Percentiles rank a stretch among this genome's conserved stretches.
Conservation (phyloP, 2,329 filamentous ascomycete species). For the Aspergillus luchuensis region DNA sequence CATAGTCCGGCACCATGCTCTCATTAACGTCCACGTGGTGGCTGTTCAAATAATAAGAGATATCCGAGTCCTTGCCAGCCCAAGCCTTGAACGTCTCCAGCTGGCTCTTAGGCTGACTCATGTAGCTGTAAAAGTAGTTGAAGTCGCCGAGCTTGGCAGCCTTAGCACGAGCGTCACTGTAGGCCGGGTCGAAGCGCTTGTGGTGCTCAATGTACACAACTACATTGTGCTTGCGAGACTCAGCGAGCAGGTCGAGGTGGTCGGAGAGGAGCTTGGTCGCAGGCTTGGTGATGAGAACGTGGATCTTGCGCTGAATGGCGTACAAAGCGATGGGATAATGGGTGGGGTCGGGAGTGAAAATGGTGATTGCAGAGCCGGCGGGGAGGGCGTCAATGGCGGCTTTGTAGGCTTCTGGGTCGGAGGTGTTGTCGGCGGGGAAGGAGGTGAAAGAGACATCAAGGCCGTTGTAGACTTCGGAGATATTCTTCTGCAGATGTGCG, state of each 20-base stretch:
- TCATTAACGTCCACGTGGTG: slow-evolving; percentile 94
- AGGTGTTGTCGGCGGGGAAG: slow-evolving; percentile 71
- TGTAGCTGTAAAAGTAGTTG: slow-evolving; percentile 98
- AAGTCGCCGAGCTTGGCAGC: slow-evolving; percentile 82
- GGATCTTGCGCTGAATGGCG: slow-evolving; percentile 82
- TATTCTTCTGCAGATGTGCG: slow-evolving; percentile 83
- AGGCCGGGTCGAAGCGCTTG: slow-evolving; percentile 93
- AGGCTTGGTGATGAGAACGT: slow-evolving; percentile 62
- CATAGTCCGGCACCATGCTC: slow-evolving; percentile 82
- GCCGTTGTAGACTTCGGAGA: slow-evolving; percentile 81
- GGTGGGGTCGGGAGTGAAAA: slow-evolving; percentile 56
- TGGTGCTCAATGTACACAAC: slow-evolving; percentile 60
- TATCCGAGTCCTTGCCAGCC: slow-evolving; percentile 89
- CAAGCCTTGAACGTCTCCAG: slow-evolving; percentile 93
- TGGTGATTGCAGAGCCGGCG: slow-evolving; percentile 17
- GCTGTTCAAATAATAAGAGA: slow-evolving; percentile 93
- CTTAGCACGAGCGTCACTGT: slow-evolving; percentile 80
- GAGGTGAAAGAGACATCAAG: slow-evolving; percentile 85
- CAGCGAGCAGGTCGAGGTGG: slow-evolving; percentile 13
- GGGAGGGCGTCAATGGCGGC: slow-evolving; percentile 18
- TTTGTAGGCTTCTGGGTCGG: slow-evolving; percentile 25
- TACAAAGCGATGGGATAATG: slow-evolving; percentile 64
- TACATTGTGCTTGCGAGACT: slow-evolving; percentile 15
- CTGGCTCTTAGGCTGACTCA: slow-evolving; percentile 89
- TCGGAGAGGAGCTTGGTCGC: slow-evolving; percentile 15